phyloP scores from a whole-genome alignment of 352 stramenopile species.

The Pythium rishiriense region DNA sequence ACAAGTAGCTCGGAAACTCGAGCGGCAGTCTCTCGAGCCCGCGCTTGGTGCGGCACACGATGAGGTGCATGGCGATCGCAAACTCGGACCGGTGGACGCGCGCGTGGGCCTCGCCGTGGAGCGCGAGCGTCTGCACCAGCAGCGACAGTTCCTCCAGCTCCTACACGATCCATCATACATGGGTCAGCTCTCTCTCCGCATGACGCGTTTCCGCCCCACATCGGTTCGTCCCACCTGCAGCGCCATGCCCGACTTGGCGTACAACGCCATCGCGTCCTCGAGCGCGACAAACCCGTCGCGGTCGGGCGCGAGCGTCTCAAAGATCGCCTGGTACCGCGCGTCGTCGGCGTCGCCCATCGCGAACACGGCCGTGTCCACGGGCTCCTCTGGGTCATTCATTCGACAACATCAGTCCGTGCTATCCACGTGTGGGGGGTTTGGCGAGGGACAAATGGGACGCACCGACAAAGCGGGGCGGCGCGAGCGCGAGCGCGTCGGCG shows the following conservation, averaged over 20 bases:
- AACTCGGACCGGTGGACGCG: conserved; percentile 29
- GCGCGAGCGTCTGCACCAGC: conserved; percentile 30
- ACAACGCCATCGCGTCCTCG: conserved; percentile 24
- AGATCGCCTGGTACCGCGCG: conserved; percentile 28
- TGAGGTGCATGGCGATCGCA: conserved; percentile 41
- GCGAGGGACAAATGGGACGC: no score
- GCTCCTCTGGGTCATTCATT: conserved; percentile 28
- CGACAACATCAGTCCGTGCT: no score
- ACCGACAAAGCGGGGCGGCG: conserved; percentile 26
- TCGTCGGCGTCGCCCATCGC: conserved; percentile 28
- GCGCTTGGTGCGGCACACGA: conserved; percentile 42
- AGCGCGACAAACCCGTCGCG: conserved; percentile 15
- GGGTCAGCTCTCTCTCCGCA: no score
- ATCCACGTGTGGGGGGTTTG: neutral
- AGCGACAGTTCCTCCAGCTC: conserved; percentile 28
- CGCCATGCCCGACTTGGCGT: conserved; percentile 25
- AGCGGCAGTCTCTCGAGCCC: conserved; percentile 30
- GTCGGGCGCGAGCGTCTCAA: conserved; percentile 20
- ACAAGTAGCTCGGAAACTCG: conserved; percentile 33
- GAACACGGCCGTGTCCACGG: conserved; percentile 16
- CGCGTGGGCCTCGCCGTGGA: conserved; percentile 7
- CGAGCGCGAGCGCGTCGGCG: conserved; percentile 5
- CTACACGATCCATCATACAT: no score
- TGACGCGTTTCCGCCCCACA: neutral
- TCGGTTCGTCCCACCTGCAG: conserved; percentile 15